Conservation (phyloP, 495 filamentous ascomycete species). For the Neurospora sp. region DNA sequence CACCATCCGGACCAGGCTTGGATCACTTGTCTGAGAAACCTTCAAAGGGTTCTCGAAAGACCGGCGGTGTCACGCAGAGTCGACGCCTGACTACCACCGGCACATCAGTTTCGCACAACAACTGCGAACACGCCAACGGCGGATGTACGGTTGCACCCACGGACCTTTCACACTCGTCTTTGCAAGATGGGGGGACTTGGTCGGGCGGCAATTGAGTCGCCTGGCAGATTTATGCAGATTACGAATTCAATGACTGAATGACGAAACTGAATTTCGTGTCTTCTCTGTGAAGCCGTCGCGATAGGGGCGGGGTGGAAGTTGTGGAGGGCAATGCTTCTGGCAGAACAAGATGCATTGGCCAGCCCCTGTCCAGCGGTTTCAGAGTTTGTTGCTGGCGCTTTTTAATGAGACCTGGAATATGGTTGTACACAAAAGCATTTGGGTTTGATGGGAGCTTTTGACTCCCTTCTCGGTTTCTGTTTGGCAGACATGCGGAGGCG, state of each 20-base stretch:
- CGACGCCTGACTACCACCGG: not conserved
- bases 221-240: constrained; percentile 5
- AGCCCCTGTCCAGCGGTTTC: not conserved
- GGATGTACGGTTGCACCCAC: not conserved
- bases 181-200: not conserved
- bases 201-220: not conserved
- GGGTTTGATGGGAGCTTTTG: not conserved
- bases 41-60: not conserved
- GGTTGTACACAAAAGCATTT: not conserved
- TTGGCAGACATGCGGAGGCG: constrained; percentile 1
- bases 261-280: constrained; percentile 13
- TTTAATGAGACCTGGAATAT: not conserved
- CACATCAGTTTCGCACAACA: not conserved
- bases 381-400: not conserved
- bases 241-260: constrained; percentile 16
- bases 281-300: constrained; percentile 1
- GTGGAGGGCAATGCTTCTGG: not conserved
- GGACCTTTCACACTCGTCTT: not conserved
- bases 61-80: not conserved
- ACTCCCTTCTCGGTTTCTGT: not conserved
- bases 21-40: constrained; percentile 7
- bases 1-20: constrained; percentile 26
- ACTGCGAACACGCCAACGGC: not conserved
- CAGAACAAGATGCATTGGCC: constrained; percentile 1
- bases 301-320: constrained; percentile 9